These are phyloP conservation scores for Diospyros lotus DNA, from an alignment of 148 eudicot species.

Conservation along the genomic window DNA sequence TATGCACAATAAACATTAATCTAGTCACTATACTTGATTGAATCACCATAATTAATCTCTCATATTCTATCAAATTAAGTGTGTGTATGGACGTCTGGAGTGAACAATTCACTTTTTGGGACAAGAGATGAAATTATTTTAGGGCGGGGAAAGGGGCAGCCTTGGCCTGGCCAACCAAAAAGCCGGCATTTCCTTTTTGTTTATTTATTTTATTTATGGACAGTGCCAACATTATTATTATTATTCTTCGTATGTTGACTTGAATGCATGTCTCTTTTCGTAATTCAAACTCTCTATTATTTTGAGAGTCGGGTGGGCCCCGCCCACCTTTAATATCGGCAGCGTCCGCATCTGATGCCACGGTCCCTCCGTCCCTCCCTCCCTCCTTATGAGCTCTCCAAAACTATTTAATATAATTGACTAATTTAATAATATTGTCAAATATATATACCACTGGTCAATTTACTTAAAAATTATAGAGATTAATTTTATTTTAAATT, in stretches of 20 bases:
- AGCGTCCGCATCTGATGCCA: background rate
- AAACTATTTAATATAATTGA: background rate
- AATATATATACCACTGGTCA: no score
- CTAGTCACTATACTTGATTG: no score
- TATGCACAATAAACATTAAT: no score
- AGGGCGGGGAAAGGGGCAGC: background rate
- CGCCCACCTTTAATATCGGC: background rate
- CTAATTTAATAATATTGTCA: no score
- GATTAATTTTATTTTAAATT: no score
- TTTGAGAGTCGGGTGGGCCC: background rate
- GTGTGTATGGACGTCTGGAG: no score
- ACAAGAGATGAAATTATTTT: background rate
- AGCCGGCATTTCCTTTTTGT: background rate
- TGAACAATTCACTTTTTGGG: no score
- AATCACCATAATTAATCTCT: no score
- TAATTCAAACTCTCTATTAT: constrained; percentile 8
- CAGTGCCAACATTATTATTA: background rate
- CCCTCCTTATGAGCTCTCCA: background rate
- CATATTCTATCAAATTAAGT: no score
- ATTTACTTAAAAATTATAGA: no score
- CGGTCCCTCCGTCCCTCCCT: background rate
- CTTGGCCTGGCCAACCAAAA: background rate
- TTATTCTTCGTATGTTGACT: background rate
- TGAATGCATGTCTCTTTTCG: background rate
- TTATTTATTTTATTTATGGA: background rate